phyloP scores from a whole-genome alignment of 257 asterid species.

The Forsythia suspensa region DNA sequence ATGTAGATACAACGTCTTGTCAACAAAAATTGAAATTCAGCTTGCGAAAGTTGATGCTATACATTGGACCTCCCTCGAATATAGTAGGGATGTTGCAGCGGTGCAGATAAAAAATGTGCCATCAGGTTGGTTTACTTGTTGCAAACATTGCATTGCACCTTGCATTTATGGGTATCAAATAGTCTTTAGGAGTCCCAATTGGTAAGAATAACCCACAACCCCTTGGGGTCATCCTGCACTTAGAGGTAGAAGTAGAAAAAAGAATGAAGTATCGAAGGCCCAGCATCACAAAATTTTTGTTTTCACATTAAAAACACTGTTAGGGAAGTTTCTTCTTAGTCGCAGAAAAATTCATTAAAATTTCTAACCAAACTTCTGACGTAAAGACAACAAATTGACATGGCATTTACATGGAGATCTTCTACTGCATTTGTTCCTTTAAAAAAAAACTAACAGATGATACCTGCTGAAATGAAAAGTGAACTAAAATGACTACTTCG shows the following conservation, averaged over 20 bases:
- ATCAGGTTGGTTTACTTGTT: slow-evolving; percentile 41
- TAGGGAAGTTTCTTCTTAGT: not conserved
- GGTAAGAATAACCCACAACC: not conserved
- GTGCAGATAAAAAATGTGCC: slow-evolving; percentile 45
- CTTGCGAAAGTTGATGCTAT: slow-evolving; percentile 82
- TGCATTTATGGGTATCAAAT: not conserved
- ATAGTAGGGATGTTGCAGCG: slow-evolving; percentile 39
- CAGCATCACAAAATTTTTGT: not conserved
- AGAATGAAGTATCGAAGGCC: not conserved
- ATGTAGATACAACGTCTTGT: slow-evolving; percentile 66
- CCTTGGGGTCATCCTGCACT: not conserved
- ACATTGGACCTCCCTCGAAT: slow-evolving; percentile 85
- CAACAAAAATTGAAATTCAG: slow-evolving; percentile 88
- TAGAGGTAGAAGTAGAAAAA: not conserved
- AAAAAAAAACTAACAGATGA: no score
- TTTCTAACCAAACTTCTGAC: not conserved
- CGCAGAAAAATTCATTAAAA: not conserved
- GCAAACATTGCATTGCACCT: not conserved
- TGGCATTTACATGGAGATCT: not conserved
- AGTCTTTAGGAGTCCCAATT: not conserved
- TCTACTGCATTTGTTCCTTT: not conserved
- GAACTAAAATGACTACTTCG: no score
- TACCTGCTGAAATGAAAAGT: no score
- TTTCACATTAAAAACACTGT: no score
- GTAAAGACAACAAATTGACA: not conserved